Base-by-base conservation (phyloP, 352 stramenopile species). In the Pythium insidiosum region DNA sequence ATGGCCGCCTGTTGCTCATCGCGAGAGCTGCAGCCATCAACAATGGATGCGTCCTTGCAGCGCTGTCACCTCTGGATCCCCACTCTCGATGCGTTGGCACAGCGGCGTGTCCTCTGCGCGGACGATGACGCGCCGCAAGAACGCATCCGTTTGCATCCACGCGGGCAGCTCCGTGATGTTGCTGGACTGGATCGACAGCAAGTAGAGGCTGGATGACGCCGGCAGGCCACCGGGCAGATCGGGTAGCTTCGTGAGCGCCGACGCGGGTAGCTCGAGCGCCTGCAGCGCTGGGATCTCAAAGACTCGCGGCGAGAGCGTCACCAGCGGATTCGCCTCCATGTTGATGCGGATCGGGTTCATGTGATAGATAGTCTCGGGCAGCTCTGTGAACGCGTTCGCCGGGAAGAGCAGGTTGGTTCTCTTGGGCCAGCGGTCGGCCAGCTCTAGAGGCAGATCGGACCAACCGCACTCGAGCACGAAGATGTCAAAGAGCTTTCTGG, bases 281-380 rank as follows among this genome's bases (percentile, higher is more conserved):
- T 50, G 38, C 16, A 57, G 35, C 12, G 40, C 37, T 16, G 24
- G 23, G 41, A 57, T 44, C n/a, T 36, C 23, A 23, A 57, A 50
- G 18, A 57, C 19, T 6, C 19, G 20, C 13, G 31, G 9, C 9
- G 49, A 35, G 6, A 57, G 26, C n/a, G 5, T 23, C 2, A n/a
- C 25, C 5, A 57, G 36, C 12, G 39, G 31, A 16, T 57, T 57
- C 4, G 16, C 35, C 13, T 50, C 41, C 23, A 57, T 34, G 33
- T 46, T 35, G 24, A 57, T 37, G 2, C 41, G 49, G 19, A 57
- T 57, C 6, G 49, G 49, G 10, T 19, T 3, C 49, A 57, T 51
- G 24, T 19, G 40, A 7, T 43, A 12, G 0, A 47, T 25, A 12
- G 38, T 29, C 7, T 36, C 24, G 13, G 49, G 49, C 5, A 57